Evolutionary conservation across 768 basidiomycete genomes (phyloP).

Genomic region (Mycena sanguinolenta): DNA sequence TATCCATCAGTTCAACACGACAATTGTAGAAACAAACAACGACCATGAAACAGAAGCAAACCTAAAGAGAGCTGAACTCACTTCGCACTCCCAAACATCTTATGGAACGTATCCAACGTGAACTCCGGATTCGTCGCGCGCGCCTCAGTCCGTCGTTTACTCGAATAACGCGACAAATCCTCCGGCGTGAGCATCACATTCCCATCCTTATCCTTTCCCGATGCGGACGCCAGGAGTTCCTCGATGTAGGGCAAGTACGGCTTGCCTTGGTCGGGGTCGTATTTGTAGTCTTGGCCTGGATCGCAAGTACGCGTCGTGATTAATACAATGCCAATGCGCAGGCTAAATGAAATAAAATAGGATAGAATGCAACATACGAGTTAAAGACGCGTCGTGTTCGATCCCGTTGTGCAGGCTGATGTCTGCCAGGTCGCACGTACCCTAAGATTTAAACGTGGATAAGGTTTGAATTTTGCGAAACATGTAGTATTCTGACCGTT

Average conservation of each 20-base stretch:
- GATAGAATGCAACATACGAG: conserved; percentile 65
- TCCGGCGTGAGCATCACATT: conserved; percentile 62
- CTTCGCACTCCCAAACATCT: conserved; percentile 77
- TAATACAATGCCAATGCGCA: too few relatives aligned
- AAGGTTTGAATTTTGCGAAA: too few relatives aligned
- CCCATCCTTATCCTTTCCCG: conserved; percentile 67
- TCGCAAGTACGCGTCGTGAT: too few relatives aligned
- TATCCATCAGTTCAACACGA: background rate
- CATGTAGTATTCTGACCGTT: conserved; percentile 43
- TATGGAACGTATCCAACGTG: conserved; percentile 63
- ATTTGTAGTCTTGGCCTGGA: conserved; percentile 62
- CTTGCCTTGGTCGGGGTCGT: conserved; percentile 65
- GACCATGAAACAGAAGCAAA: background rate
- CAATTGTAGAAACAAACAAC: background rate
- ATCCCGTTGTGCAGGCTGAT: conserved; percentile 82
- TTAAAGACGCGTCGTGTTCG: conserved; percentile 77
- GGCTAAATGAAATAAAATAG: too few relatives aligned
- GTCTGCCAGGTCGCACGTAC: conserved; percentile 75
- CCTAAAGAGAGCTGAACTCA: too few relatives aligned
- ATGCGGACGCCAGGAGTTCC: conserved; percentile 69
- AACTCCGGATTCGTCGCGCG: conserved; percentile 68
- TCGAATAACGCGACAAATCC: conserved; percentile 69
- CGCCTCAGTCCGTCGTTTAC: conserved; percentile 73
- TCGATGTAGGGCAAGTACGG: conserved; percentile 64
- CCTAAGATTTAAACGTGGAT: conserved; percentile 52